Evolutionary conservation across 192 early-diverging fungal genomes (phyloP), one percentile per base, ranked within the genome.

Genomic region (Tieghemiomyces parasiticus): DNA sequence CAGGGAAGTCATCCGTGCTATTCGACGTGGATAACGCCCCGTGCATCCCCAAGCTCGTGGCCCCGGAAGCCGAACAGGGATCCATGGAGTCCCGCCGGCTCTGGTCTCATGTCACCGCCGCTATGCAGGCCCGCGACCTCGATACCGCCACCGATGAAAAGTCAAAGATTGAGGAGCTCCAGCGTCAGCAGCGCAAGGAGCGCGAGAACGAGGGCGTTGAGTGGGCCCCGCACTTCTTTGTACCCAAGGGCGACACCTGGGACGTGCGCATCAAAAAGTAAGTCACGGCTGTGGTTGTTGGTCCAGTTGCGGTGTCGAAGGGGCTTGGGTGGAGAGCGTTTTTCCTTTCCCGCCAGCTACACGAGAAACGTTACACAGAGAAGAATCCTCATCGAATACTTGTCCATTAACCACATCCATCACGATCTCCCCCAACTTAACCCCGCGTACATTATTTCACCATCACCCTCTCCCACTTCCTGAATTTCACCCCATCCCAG

Each of bases 31-130:
- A 65, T 22, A 74, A 76, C 50, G 71, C 75, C 25, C 71, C 75
- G n/a, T 76, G 83, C 60, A 72, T 79, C 46, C 78, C 79, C n/a
- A 90, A 88, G 67, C 74, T 78, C 45, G 78, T 92, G 0, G 73
- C 73, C 0, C 75, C 82, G 9, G 81, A 82, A 28, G 73, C 67
- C 0, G 77, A 85, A 42, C 89, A 91, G 69, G 86, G 89, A 58
- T 63, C 72, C 28, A 86, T 86, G 63, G 93, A 97, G 74, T 90
- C 90, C 24, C 74, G 89, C 46, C 77, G 81, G 16, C 63, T 89
- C 59, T 91, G 89, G 89, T 74, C 73, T 55, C 66, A 83, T 45
- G 78, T 92, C 13, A 92, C 89, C 38, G 75, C 67, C 33, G 87
- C 84, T 10, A 69, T 91, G 31, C 67, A 60, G 34, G 71, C 73